Evolutionary conservation across 805 yeast genomes (phyloP).

Genomic region (Allodekkera sacchari): DNA sequence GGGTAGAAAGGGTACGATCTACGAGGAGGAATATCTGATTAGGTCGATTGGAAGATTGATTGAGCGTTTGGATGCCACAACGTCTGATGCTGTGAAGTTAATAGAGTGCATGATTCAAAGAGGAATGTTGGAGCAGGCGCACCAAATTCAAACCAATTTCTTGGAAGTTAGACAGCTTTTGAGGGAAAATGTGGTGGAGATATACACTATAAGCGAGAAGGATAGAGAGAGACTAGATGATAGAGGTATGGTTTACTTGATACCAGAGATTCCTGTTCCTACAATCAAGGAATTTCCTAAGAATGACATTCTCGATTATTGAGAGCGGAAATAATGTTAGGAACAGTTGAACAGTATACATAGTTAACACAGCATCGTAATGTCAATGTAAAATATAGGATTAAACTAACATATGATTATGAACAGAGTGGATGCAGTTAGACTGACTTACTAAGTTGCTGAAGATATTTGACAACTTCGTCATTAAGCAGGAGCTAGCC

Average conservation of each 20-base stretch:
- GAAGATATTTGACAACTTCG: no score
- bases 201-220: constrained; percentile 71
- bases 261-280: constrained; percentile 73
- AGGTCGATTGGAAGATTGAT: constrained; percentile 81
- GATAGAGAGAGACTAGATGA: constrained; percentile 89
- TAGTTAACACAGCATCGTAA: no score
- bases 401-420: no score
- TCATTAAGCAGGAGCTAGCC: no score
- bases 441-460: no score
- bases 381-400: no score
- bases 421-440: no score
- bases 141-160: constrained; percentile 65
- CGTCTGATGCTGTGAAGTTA: constrained; percentile 63
- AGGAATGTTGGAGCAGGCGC: constrained; percentile 67
- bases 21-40: constrained; percentile 92
- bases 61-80: constrained; percentile 70
- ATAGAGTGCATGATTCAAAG: constrained; percentile 74
- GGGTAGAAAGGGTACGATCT: constrained; percentile 95
- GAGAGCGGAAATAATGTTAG: no score
- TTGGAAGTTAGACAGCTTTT: constrained; percentile 47
- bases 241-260: constrained; percentile 70
- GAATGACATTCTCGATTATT: constrained; percentile 52
- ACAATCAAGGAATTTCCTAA: constrained; percentile 53
- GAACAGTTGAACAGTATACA: no score
- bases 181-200: constrained; percentile 58